Evolutionary conservation across 2,329 filamentous ascomycete genomes (phyloP), one percentile per base, ranked within the genome.

Genomic region (Aspergillus neotritici): DNA sequence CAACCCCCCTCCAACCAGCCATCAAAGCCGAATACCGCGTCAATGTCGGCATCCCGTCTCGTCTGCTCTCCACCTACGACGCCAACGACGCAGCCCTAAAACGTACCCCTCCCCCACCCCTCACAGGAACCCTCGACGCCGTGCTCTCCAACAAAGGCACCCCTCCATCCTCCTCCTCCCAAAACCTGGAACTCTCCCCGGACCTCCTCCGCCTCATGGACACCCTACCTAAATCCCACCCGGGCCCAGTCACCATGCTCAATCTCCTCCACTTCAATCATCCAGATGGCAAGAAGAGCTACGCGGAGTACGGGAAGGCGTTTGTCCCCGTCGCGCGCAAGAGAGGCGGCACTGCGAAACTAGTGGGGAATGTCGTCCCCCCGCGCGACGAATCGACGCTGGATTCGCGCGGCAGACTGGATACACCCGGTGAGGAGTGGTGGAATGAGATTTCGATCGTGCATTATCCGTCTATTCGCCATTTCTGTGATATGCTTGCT

Each of bases 391-490:
- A 41, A 13, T 43, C 35, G 12, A 34, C 43, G 9, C 49, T 53
- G 11, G 62, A 64, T 43, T 57, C 58, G 3, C 41, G 55, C 11
- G 56, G 55, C 2, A 34, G 33, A n/a, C 29, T 35, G 37, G 54
- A 52, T 13, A 51, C 28, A 28, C 54, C 50, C 12, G 56, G 53
- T 32, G 46, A 49, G 35, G 63, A 61, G 10, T 64, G 63, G 40
- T 84, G 80, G 80, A 76, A 83, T 57, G 80, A 84, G 62, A 71
- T 84, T 48, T 79, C 80, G 0, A 67, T 83, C 34, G 80, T 80
- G 43, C 79, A 83, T 64, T 83, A 83, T 61, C 79, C 80, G 3
- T 79, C 72, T 39, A 75, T 83, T 30, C 50, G 61, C 48, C 79
- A 83, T 60, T 83, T 83, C 55, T 75, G 75, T 34, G 78, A 80